Base-by-base conservation (phyloP, 1,284 basidiomycete species). In the Paramarasmius palmivorus region DNA sequence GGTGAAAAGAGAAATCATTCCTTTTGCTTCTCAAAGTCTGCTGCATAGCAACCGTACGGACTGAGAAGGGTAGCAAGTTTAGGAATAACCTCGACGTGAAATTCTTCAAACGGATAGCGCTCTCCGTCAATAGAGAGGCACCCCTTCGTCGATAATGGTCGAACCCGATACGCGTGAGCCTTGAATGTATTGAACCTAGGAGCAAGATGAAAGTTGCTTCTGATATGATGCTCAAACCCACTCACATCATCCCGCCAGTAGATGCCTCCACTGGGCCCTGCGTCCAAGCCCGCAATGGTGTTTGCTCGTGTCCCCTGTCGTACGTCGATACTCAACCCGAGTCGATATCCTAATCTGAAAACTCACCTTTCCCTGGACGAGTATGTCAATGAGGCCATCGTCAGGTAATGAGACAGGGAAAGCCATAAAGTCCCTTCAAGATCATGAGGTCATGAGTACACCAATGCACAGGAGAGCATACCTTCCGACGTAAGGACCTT, bases 51-150 rank as follows among this genome's bases (percentile, higher is more conserved):
- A 1, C 91, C 90, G 55, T 84, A 73, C 39, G 86, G 81, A 63
- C 88, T 90, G 17, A 94, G 69, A 14, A 93, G 68, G 0, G 82
- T 87, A 15, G 83, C 92, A 15, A 92, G 69, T 4, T 83, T 79
- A 22, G 79, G 77, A 60, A 92, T 83, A 4, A 92, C 85, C 68
- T 97, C 92, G 4, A 97, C 88, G 61, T 93, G 85, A 68, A 89
- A 95, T 53, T 87, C 81, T 61, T 87, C 80, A 62, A 92, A 92
- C 1, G 89, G 87, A 63, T 86, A 90, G 14, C 73, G 69, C 72
- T 98, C 95, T 15, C 95, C 95, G 64, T 98, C 95, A 53, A 93
- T 76, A 7, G 83, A 75, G 50, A 92, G 68, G 59, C 74, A 72
- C 2, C 84, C 86, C 32, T 81, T 76, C 19, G 70, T 52, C 3